Conservation (phyloP, 345 rosid species). For the Bruguiera sexangula region DNA sequence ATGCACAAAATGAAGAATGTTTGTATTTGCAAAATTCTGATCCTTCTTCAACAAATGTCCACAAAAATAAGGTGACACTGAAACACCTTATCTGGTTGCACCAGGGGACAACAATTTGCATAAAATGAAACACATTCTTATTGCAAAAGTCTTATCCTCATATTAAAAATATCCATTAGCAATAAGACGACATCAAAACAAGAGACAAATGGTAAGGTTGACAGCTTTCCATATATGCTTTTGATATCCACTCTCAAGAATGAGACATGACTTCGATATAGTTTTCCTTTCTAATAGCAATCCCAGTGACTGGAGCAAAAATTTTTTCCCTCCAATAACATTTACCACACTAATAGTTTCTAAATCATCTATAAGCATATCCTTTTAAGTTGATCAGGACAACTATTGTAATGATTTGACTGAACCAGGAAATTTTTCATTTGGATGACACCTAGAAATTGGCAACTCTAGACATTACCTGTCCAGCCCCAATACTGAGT, state of each 20-base stretch:
- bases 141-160: neutral
- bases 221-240: neutral
- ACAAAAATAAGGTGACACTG: too few species aligned
- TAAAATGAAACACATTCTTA: neutral
- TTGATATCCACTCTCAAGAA: neutral
- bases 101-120: too few species aligned
- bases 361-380: neutral
- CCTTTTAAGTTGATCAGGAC: neutral
- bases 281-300: neutral
- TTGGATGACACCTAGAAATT: neutral
- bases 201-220: neutral
- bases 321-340: neutral
- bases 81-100: too few species aligned
- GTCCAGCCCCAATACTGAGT: conserved; percentile 83
- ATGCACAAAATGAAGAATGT: neutral
- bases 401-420: neutral
- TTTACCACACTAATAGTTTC: neutral
- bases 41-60: too few species aligned
- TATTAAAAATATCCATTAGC: neutral
- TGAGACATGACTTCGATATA: neutral
- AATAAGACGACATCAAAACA: neutral
- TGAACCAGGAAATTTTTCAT: neutral
- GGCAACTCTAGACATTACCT: conserved; percentile 41
- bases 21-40: too few species aligned
- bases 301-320: too few species aligned